These are phyloP conservation scores for Rosa multiflora DNA, from an alignment of 306 rosid species.

Conservation along the genomic window DNA sequence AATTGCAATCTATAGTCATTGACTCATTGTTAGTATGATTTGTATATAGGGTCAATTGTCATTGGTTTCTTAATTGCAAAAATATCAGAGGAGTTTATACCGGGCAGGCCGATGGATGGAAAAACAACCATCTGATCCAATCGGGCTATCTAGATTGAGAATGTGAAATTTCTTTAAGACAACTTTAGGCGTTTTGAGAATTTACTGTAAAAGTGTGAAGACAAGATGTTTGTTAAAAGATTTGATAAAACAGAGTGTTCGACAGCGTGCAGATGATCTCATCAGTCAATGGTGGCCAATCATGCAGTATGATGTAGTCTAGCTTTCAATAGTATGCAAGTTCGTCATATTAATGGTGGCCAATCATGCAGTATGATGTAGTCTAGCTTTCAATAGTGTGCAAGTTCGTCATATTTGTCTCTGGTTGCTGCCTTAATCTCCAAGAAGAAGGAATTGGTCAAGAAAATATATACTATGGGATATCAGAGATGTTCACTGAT, in stretches of 20 bases:
- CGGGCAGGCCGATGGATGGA: neutral
- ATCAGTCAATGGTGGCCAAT: neutral
- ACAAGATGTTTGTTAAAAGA: neutral
- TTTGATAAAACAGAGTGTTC: too few species aligned
- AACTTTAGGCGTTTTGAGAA: too few species aligned
- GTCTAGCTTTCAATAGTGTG: neutral
- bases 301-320: neutral
- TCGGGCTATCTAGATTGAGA: neutral
- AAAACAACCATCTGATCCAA: neutral
- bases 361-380: neutral
- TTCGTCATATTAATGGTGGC: slow-evolving; percentile 17
- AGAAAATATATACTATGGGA: slow-evolving; percentile 4
- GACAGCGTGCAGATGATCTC: too few species aligned
- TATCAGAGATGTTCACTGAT: slow-evolving; percentile 5
- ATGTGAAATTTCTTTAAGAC: too few species aligned
- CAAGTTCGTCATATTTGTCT: slow-evolving; percentile 29
- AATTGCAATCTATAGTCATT: slow-evolving; percentile 8
- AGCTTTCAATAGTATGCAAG: slow-evolving; percentile 3
- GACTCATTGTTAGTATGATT: neutral
- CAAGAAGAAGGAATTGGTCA: neutral
- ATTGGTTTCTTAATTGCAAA: too few species aligned
- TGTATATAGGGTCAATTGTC: neutral
- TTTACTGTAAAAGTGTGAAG: too few species aligned
- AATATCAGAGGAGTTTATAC: neutral
- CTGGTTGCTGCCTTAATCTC: neutral